Base-by-base conservation (phyloP, 164 flowering plant species). In the Chimonanthus praecox region DNA sequence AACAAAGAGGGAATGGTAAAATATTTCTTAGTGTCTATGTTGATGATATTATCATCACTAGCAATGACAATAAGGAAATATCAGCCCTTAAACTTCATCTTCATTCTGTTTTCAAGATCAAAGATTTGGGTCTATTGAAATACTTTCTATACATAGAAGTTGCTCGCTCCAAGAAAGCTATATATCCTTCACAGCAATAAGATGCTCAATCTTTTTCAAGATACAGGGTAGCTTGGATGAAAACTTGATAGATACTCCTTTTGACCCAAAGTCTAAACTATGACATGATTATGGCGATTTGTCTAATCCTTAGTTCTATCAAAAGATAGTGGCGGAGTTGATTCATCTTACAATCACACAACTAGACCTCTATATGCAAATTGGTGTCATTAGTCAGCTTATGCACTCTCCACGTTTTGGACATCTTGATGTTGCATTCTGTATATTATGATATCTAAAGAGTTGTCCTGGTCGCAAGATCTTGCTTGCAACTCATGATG, bases 301-400 rank as follows among this genome's bases (percentile, higher is more conserved):
- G 15, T 16, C 16, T 60, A 3, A 60, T 60, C 64, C 64, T 60
- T 60, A 1, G 5, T 4, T 4, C 8, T 60, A 60, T 60, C 69
- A 45, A 10, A 0, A 49, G 6, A 2, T 68, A 3, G 58, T 68
- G 2, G 71, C 43, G 3, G 1, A 11, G 2, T 58, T 68, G 8
- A 6, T 20, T 9, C 49, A 49, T 4, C 5, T 68, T 3, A 46
- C 58, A 2, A 16, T 15, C 10, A 49, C 58, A 4, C 6, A 33
- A 0, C 71, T 9, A 2, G 44, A 68, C 20, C 16, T 68, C n/a
- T 4, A 33, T 4, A 16, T 5, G 18, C 51, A 1, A 3, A 11
- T 68, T 6, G 7, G 58, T n/a, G 58, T 49, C 3, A 5, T 68
- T 5, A 68, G 71, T 68, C 58, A 68, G 71, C 49, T 68, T n/a